Conservation (phyloP, 75 land plant species). For the Selaginella tamariscina region DNA sequence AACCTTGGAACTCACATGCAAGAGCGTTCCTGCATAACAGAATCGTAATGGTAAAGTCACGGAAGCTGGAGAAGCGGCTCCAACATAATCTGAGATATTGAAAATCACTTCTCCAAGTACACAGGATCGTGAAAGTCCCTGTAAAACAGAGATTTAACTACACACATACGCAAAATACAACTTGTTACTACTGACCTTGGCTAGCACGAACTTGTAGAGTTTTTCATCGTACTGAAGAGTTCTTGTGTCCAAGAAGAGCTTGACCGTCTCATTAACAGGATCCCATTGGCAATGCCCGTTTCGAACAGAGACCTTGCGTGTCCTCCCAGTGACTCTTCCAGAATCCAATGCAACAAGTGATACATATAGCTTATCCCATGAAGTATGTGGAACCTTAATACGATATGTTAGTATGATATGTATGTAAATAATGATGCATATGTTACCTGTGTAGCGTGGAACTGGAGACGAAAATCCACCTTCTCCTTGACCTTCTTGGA, state of each 20-base stretch:
- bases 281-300: conserved; percentile 61
- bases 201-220: neutral
- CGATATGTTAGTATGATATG: neutral
- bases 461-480: conserved; percentile 54
- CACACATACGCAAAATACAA: neutral
- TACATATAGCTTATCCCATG: conserved; percentile 47
- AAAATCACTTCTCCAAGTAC: neutral
- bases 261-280: conserved; percentile 43
- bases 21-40: neutral
- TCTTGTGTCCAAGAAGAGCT: conserved; percentile 30
- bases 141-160: neutral
- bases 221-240: neutral
- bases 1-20: neutral
- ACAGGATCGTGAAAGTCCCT: neutral
- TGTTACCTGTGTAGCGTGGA: conserved; percentile 60
- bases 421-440: neutral
- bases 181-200: neutral
- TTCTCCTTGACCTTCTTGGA: conserved; percentile 72
- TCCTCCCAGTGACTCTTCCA: conserved; percentile 48
- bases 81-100: neutral
- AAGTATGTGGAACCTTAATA: conserved; percentile 35
- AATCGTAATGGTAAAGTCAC: neutral
- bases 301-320: conserved; percentile 42
- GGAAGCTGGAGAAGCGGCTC: neutral
- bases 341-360: conserved; percentile 48